phyloP scores from a whole-genome alignment of 805 yeast genomes.

The Kodamaea kaohsiungensis region DNA sequence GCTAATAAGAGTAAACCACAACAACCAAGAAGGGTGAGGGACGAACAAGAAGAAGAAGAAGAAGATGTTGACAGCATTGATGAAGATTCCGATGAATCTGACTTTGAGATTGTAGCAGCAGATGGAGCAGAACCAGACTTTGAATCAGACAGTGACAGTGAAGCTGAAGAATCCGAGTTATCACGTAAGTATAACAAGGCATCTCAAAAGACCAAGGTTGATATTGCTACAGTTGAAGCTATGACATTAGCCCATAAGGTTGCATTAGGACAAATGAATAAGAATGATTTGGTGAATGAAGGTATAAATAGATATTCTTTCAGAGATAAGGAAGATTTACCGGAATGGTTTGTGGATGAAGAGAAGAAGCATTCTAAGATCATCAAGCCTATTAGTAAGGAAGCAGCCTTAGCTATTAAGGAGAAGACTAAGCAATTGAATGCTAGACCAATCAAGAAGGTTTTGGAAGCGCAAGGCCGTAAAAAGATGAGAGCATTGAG shows the following conservation, averaged over 20 bases:
- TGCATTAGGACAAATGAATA: slow-evolving; percentile 84
- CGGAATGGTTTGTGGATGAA: slow-evolving; percentile 97
- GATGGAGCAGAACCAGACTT: slow-evolving; percentile 30
- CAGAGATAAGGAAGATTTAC: slow-evolving; percentile 86
- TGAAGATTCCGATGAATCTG: slow-evolving; percentile 41
- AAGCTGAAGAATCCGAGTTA: slow-evolving; percentile 41
- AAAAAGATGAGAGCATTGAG: slow-evolving; percentile 90
- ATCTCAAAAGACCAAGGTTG: slow-evolving; percentile 64
- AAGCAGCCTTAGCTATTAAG: slow-evolving; percentile 50
- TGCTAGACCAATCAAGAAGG: slow-evolving; percentile 98
- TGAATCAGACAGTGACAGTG: slow-evolving; percentile 52
- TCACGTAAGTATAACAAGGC: slow-evolving; percentile 38
- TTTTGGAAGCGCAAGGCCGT: slow-evolving; percentile 95
- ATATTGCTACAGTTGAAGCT: slow-evolving; percentile 89
- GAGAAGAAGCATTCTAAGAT: slow-evolving; percentile 85
- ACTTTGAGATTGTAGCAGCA: slow-evolving; percentile 44
- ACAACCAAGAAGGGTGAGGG: neutral
- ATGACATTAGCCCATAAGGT: slow-evolving; percentile 98
- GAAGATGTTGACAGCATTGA: slow-evolving; percentile 11
- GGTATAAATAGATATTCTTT: slow-evolving; percentile 91
- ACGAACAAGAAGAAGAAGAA: slow-evolving; percentile 11
- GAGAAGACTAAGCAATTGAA: slow-evolving; percentile 61
- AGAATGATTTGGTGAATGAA: slow-evolving; percentile 85
- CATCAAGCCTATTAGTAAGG: slow-evolving; percentile 91
- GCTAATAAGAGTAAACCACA: slow-evolving; percentile 16